phyloP scores from a whole-genome alignment of 129 eudicot genomes.

The Ambrosia trifida region DNA sequence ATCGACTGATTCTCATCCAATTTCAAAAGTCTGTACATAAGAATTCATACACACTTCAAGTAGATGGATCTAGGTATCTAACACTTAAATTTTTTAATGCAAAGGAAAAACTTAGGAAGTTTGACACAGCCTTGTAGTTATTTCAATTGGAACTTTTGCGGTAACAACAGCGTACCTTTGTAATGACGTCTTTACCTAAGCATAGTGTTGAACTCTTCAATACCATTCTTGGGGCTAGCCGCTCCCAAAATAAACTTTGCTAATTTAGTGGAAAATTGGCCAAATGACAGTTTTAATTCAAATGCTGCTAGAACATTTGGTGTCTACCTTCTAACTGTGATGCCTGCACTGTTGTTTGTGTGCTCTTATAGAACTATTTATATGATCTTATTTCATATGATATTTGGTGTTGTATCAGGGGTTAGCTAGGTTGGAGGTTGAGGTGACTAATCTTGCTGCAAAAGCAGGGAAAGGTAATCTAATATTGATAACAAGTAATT shows the following conservation, averaged over 20 bases:
- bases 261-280: not conserved
- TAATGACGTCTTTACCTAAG: not conserved
- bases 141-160: not conserved
- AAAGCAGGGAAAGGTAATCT: constrained; percentile 97
- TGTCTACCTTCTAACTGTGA: constrained; percentile 1
- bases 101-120: not conserved
- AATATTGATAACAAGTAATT: constrained; percentile 20
- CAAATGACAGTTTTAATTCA: not conserved
- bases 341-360: constrained; percentile 17
- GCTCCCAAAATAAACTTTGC: not conserved
- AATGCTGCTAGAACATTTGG: not conserved
- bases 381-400: constrained; percentile 6
- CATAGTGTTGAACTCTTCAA: not conserved
- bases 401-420: constrained; percentile 52
- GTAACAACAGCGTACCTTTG: not conserved
- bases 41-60: not conserved
- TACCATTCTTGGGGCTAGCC: not conserved
- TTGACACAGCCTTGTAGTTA: not conserved
- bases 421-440: constrained; percentile 85
- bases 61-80: not conserved
- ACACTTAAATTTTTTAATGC: not conserved
- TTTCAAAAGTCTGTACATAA: constrained; percentile 11
- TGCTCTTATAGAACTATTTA: constrained; percentile 11
- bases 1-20: constrained; percentile 9
- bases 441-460: constrained; percentile 96